phyloP scores from a whole-genome alignment of 1,139 yeast species.

The Pneumocystis murina region DNA sequence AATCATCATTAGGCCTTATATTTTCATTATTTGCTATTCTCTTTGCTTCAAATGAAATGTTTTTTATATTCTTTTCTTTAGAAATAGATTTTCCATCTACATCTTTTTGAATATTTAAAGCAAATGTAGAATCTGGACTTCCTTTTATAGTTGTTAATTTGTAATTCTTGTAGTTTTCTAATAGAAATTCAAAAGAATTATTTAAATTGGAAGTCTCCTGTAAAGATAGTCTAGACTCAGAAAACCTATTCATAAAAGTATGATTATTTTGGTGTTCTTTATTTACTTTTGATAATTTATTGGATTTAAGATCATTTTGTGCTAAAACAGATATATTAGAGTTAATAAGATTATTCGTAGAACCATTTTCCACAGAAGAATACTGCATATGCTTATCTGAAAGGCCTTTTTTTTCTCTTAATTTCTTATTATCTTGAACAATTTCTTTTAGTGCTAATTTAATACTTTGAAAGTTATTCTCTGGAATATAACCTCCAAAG shows the following conservation, averaged over 20 bases:
- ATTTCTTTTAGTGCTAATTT: background rate
- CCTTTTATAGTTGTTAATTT: background rate
- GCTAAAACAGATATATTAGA: background rate
- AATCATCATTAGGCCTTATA: background rate
- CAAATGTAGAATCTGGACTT: background rate
- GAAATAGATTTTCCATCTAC: background rate
- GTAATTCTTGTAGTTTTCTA: background rate
- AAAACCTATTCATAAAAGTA: background rate
- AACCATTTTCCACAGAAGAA: background rate
- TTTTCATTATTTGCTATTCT: background rate
- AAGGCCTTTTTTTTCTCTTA: background rate
- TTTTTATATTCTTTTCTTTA: background rate
- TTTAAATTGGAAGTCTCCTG: background rate
- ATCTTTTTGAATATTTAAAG: background rate
- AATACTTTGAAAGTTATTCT: background rate
- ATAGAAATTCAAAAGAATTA: background rate
- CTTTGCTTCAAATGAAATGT: background rate
- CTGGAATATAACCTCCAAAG: background rate
- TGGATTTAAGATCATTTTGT: background rate
- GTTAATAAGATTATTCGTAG: no score
- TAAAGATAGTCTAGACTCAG: background rate
- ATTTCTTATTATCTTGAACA: background rate
- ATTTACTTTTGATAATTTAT: background rate
- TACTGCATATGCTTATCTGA: background rate
- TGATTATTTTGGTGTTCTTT: background rate